These are phyloP conservation scores for Ormosia emarginata DNA, from an alignment of 306 rosid species.

Conservation along the genomic window DNA sequence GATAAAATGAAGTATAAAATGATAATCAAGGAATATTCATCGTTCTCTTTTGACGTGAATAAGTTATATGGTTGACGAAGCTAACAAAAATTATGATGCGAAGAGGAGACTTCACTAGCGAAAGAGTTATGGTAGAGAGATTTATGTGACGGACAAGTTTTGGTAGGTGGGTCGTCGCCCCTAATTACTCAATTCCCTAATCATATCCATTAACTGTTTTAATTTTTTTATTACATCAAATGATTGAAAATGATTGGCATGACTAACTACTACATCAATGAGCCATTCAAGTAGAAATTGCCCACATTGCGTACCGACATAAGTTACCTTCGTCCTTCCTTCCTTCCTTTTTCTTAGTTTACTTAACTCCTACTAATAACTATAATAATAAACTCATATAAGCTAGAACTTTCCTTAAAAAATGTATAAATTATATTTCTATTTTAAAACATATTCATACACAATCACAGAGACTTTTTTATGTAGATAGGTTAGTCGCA, in stretches of 20 bases:
- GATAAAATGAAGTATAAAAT: slow-evolving; percentile 3
- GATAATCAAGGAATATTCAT: slow-evolving; percentile 19
- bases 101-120: slow-evolving; percentile 17
- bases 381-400: background rate
- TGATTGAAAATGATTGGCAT: slow-evolving; percentile 61
- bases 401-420: background rate
- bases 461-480: background rate
- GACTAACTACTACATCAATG: slow-evolving; percentile 27
- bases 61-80: slow-evolving; percentile 22
- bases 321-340: background rate
- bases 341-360: background rate
- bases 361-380: too few species aligned
- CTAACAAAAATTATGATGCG: slow-evolving; percentile 19
- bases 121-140: background rate
- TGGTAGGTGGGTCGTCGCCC: slow-evolving; percentile 43
- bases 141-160: slow-evolving; percentile 13
- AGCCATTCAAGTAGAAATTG: slow-evolving; percentile 3
- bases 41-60: slow-evolving; percentile 21
- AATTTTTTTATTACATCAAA: slow-evolving; percentile 30
- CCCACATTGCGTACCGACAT: background rate
- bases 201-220: slow-evolving; percentile 22
- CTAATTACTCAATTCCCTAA: slow-evolving; percentile 34
- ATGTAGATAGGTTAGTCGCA: background rate
- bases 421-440: background rate
- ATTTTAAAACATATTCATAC: background rate